These are phyloP conservation scores for Lentinula raphanica DNA, from an alignment of 768 basidiomycete species.

Conservation along the genomic window DNA sequence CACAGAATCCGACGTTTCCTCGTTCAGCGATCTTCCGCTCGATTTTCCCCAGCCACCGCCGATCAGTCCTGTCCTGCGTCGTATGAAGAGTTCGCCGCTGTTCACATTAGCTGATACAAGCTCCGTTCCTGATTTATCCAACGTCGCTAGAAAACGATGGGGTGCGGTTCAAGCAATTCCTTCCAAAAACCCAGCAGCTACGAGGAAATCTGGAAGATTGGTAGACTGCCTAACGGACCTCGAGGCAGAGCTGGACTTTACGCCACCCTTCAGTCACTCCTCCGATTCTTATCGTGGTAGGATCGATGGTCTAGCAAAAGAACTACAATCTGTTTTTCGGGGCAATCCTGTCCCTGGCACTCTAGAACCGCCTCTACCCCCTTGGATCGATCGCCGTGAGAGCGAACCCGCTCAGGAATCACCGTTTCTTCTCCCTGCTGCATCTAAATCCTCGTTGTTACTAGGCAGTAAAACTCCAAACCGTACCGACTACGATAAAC, in stretches of 20 bases:
- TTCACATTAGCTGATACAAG: constrained; percentile 25
- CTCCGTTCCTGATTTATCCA: constrained; percentile 16
- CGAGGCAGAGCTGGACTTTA: constrained; percentile 1
- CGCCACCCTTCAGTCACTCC: neutral
- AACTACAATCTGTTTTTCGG: neutral
- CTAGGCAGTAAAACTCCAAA: neutral
- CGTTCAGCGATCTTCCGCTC: constrained; percentile 29
- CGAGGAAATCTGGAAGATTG: neutral
- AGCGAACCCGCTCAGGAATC: neutral
- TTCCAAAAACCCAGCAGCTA: neutral
- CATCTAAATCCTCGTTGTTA: neutral
- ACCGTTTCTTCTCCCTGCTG: neutral
- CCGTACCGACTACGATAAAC: neutral
- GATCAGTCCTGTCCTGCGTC: constrained; percentile 33
- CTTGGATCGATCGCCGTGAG: neutral
- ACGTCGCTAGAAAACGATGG: constrained; percentile 17
- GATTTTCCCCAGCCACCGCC: constrained; percentile 40
- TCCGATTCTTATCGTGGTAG: constrained; percentile 3
- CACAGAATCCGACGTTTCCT: constrained; percentile 29
- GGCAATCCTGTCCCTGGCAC: neutral
- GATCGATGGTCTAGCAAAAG: neutral
- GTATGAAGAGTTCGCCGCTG: constrained; percentile 41
- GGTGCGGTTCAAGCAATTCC: constrained; percentile 3
- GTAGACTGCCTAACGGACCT: neutral
- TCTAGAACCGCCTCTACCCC: neutral